A percentile compares a stretch with the other conserved stretches of the same genome.
phyloP scores from a whole-genome alignment of 164 flowering plant genomes.

The Berberis vulgaris region DNA sequence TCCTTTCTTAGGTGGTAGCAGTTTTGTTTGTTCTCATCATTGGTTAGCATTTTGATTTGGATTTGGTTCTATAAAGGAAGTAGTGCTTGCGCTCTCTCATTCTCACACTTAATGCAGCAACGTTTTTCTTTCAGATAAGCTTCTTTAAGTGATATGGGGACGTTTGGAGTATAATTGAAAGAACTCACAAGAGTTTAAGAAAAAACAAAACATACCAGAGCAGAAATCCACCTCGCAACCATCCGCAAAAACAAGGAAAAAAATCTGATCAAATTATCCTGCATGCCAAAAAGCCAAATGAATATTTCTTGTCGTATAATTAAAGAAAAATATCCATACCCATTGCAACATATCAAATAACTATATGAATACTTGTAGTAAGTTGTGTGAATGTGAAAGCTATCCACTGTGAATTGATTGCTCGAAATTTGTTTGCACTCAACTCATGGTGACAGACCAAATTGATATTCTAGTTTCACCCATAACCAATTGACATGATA shows the following conservation, averaged over 20 bases:
- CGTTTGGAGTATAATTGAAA: background rate
- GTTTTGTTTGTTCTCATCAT: too few relatives aligned
- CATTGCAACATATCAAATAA: background rate
- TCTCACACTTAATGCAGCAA: conserved; percentile 1
- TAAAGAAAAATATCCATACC: background rate
- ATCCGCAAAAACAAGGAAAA: background rate
- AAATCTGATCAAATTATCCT: conserved; percentile 1
- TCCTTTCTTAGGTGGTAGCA: too few relatives aligned
- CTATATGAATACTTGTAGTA: too few relatives aligned
- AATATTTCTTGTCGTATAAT: background rate
- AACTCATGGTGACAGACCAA: too few relatives aligned
- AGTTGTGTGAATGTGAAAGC: too few relatives aligned
- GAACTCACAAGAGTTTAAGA: background rate
- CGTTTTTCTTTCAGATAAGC: background rate
- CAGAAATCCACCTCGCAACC: background rate
- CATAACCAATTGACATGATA: too few relatives aligned
- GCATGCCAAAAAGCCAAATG: conserved; percentile 3
- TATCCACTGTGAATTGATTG: too few relatives aligned
- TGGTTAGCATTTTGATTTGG: too few relatives aligned
- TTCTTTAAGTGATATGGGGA: too few relatives aligned
- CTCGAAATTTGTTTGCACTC: too few relatives aligned
- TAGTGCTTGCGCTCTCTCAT: background rate
- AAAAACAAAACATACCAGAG: conserved; percentile 3
- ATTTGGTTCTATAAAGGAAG: too few relatives aligned
- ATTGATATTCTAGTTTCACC: too few relatives aligned